Evolutionary conservation across 2,329 filamentous ascomycete genomes (phyloP).

Genomic region (Sporothrix brasiliensis): DNA sequence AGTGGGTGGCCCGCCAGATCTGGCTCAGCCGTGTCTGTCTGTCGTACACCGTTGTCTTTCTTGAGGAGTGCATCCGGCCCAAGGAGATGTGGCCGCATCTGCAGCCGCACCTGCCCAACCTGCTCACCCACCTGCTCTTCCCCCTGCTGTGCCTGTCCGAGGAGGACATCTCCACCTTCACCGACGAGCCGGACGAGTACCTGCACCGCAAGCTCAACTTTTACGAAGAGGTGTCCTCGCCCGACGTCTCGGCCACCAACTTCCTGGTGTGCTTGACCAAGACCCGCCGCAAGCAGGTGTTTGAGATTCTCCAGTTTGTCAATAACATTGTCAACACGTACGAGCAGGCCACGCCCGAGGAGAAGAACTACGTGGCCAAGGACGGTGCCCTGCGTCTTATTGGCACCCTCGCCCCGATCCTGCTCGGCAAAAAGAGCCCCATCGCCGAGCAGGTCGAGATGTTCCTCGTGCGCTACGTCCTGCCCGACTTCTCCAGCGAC

Average conservation of each 20-base stretch:
- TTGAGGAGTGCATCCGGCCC: constrained; percentile 96
- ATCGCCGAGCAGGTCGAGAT: constrained; percentile 98
- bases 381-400: constrained; percentile 98
- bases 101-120: constrained; percentile 88
- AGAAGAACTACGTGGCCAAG: constrained; percentile 94
- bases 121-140: constrained; percentile 94
- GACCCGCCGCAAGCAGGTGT: constrained; percentile 91
- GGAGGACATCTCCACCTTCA: constrained; percentile 91
- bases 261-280: constrained; percentile 95
- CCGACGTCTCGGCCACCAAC: constrained; percentile 93
- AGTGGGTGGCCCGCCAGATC: constrained; percentile 91
- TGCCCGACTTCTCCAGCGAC: constrained; percentile 92
- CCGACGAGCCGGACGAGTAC: constrained; percentile 93
- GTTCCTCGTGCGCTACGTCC: constrained; percentile 97
- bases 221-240: constrained; percentile 94
- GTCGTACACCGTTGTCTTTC: constrained; percentile 89
- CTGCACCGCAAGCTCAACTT: constrained; percentile 96
- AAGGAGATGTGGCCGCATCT: constrained; percentile 96
- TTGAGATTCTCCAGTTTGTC: constrained; percentile 90
- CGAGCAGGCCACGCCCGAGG: constrained; percentile 77
- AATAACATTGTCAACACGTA: constrained; percentile 95
- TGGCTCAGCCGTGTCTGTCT: constrained; percentile 95
- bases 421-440: constrained; percentile 96
- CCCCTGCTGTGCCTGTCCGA: constrained; percentile 89
- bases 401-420: constrained; percentile 88